Conservation (phyloP, 164 flowering plant genomes). For the Umbellularia californica region DNA sequence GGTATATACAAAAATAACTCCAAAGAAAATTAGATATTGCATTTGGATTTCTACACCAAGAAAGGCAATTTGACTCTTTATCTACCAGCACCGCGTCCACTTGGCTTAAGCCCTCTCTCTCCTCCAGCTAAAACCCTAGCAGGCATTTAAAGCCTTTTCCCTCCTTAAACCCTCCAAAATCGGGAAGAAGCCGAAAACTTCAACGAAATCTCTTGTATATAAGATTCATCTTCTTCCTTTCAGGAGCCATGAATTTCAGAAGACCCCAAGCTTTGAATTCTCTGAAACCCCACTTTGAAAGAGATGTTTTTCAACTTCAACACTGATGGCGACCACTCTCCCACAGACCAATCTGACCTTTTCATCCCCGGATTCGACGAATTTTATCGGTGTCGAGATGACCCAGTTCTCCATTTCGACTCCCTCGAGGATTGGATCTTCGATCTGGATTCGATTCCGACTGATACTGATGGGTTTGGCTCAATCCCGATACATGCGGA, state of each 20-base stretch:
- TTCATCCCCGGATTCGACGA: not conserved
- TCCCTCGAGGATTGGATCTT: constrained; percentile 35
- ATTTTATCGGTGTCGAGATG: constrained; percentile 12
- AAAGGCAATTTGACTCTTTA: not conserved
- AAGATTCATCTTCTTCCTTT: not conserved
- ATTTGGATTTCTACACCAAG: too few relatives aligned
- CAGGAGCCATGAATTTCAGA: not conserved
- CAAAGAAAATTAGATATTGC: too few relatives aligned
- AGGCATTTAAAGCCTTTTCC: not conserved
- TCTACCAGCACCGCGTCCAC: not conserved
- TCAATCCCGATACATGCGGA: constrained; percentile 7
- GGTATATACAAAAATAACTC: too few relatives aligned
- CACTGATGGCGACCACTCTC: not conserved
- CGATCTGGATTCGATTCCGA: constrained; percentile 6
- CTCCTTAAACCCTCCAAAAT: not conserved
- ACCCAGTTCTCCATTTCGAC: constrained; percentile 48
- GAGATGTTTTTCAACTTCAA: not conserved
- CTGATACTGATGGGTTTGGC: not conserved
- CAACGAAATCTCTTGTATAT: not conserved
- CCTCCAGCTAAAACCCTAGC: not conserved
- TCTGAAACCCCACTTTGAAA: not conserved
- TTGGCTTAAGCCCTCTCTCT: not conserved
- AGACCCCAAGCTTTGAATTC: not conserved
- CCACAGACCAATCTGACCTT: not conserved
- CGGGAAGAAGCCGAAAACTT: not conserved